phyloP scores from a whole-genome alignment of 148 eudicot species.

The Polygonum aviculare region DNA sequence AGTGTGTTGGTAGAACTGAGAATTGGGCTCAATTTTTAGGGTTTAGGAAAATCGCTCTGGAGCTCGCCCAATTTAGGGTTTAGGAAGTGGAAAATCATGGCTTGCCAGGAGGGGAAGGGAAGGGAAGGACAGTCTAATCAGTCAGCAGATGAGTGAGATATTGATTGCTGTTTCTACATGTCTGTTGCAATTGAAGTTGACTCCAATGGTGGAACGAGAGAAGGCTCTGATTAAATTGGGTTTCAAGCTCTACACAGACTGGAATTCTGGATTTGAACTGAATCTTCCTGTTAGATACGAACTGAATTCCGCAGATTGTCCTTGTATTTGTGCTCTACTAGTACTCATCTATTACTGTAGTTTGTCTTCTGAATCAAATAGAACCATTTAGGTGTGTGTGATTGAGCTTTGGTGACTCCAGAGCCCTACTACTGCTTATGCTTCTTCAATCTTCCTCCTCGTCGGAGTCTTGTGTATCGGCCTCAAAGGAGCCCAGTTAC shows the following conservation, averaged over 20 bases:
- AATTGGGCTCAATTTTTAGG: constrained; percentile 16
- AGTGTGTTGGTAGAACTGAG: constrained; percentile 18
- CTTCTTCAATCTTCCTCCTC: not conserved
- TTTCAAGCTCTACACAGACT: not conserved
- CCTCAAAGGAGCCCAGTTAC: constrained; percentile 4
- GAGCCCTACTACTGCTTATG: not conserved
- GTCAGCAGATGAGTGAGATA: not conserved
- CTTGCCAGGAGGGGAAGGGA: not conserved
- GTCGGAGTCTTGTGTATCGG: constrained; percentile 5
- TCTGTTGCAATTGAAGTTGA: not conserved
- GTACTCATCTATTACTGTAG: not conserved
- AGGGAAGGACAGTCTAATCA: not conserved
- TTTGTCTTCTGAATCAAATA: not conserved
- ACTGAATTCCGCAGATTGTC: not conserved
- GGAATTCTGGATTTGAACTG: not conserved
- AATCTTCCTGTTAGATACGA: not conserved
- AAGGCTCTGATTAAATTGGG: not conserved
- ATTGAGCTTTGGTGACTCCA: not conserved
- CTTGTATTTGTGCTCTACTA: not conserved
- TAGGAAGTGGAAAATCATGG: not conserved
- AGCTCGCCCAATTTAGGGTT: constrained; percentile 14
- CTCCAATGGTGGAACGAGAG: not conserved
- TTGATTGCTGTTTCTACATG: not conserved
- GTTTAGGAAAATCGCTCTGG: constrained; percentile 16
- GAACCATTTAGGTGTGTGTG: not conserved